Base-by-base conservation (phyloP, 208 protist species). In the Histomonas meleagridis region DNA sequence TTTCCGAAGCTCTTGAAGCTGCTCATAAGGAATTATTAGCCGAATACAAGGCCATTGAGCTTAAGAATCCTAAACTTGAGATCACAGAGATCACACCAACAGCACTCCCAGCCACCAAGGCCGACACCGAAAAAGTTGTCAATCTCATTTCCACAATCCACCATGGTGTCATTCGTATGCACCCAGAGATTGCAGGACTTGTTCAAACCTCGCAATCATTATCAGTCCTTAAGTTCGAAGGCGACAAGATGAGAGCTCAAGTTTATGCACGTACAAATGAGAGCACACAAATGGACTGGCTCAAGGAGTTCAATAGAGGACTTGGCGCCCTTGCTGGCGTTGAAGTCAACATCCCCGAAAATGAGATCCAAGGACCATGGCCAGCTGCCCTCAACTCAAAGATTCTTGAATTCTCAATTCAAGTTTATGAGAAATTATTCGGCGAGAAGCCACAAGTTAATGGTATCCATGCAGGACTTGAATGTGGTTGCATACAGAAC, bases 231-330 rank as follows among this genome's bases (percentile, higher is more conserved):
- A 79, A 79, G 70, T 51, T 49, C 32, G 38, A 35, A 48, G 40
- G 28, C n/a, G 70, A 79, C 28, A 32, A 51, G 18, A 14, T 79
- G 18, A n/a, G n/a, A 32, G n/a, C n/a, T 35, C n/a, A 79, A 23
- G 70, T 79, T n/a, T 79, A 46, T 35, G 70, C 70, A 35, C 32
- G 70, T 46, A 79, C 70, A n/a, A 79, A 79, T 35, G 70, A 79
- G 49, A 40, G 23, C 23, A 79, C 70, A 51, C 70, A 79, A 35
- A 79, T 79, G 70, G 38, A 79, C 10, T 79, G 46, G n/a, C 32
- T 79, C 40, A 49, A 46, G 14, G 40, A 79, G 1, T 1, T 26
- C 9, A 35, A 23, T 28, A 35, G 40, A 43, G 32, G 14, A 14
- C n/a, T 79, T 43, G 70, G 14, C 10, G 1, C n/a, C 0, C n/a